phyloP scores from a whole-genome alignment of 495 filamentous ascomycete species.

The Margaritispora aquatica region DNA sequence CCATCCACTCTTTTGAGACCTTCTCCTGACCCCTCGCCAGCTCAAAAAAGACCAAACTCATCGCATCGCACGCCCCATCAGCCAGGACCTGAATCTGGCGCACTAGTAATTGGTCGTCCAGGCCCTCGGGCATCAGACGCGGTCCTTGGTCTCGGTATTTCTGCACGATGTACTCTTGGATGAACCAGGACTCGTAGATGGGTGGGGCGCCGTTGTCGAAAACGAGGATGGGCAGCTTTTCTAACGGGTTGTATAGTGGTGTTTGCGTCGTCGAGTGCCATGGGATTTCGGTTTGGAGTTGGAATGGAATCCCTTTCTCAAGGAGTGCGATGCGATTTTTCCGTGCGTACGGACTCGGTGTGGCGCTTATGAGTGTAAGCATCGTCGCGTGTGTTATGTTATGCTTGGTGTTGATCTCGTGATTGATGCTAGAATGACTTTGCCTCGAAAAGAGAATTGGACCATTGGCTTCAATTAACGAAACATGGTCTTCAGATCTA shows the following conservation, averaged over 20 bases:
- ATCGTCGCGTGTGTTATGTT: too few relatives aligned
- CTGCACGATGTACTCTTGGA: conserved; percentile 8
- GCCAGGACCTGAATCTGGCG: conserved; percentile 6
- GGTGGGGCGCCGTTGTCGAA: conserved; percentile 7
- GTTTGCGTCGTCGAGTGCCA: conserved; percentile 6
- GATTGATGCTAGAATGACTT: too few relatives aligned
- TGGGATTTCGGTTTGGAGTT: conserved; percentile 4
- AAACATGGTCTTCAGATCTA: too few relatives aligned
- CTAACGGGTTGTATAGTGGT: conserved; percentile 8
- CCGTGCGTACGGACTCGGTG: conserved; percentile 4
- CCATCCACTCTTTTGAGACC: conserved; percentile 2
- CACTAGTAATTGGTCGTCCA: conserved; percentile 4
- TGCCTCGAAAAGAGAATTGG: too few relatives aligned
- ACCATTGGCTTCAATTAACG: too few relatives aligned
- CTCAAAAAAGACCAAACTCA: conserved; percentile 5
- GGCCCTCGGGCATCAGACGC: not conserved
- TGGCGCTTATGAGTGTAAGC: conserved; percentile 11
- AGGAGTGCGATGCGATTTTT: conserved; percentile 9
- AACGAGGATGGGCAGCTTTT: conserved; percentile 8
- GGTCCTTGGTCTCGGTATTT: not conserved
- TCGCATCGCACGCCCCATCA: conserved; percentile 10
- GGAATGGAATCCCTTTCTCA: conserved; percentile 5
- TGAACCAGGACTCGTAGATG: conserved; percentile 9
- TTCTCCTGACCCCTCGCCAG: not conserved
- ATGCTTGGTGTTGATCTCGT: too few relatives aligned